Evolutionary conservation across 2,329 filamentous ascomycete species (phyloP).

Genomic region (Trichoderma endophyticum): DNA sequence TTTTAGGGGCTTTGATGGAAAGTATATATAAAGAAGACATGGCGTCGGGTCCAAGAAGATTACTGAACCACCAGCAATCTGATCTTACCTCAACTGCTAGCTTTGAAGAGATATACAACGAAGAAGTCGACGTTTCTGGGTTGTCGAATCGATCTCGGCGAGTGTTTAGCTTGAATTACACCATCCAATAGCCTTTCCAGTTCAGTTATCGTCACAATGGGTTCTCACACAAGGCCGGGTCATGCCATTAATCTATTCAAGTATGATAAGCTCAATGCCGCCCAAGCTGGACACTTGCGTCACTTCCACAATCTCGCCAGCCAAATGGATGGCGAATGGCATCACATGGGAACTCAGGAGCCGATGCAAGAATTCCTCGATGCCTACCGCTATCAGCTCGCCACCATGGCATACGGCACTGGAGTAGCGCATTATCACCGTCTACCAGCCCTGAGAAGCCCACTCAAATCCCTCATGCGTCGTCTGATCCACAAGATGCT

Average conservation of each 20-base stretch:
- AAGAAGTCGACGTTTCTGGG: neutral
- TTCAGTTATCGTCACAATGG: neutral
- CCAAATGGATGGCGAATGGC: constrained; percentile 30
- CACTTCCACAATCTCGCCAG: constrained; percentile 36
- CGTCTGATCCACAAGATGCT: constrained; percentile 41
- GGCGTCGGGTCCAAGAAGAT: neutral
- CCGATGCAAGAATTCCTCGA: constrained; percentile 37
- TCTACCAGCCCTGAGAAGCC: constrained; percentile 32
- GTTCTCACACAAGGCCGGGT: neutral
- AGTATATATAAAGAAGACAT: neutral
- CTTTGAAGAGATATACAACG: neutral
- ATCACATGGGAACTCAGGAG: constrained; percentile 33
- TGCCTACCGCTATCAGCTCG: constrained; percentile 39
- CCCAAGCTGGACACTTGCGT: constrained; percentile 35
- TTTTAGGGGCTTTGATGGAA: neutral
- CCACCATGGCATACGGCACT: constrained; percentile 39
- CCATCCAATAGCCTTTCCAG: neutral
- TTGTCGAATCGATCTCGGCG: neutral
- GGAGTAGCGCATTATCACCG: constrained; percentile 39
- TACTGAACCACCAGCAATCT: neutral
- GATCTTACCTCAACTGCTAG: neutral
- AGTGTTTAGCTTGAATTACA: neutral
- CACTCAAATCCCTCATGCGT: constrained; percentile 35
- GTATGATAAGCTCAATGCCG: constrained; percentile 20
- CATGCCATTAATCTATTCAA: constrained; percentile 12